These are phyloP conservation scores for Mycena leptocephala DNA, from an alignment of 768 basidiomycete genomes.

Conservation along the genomic window DNA sequence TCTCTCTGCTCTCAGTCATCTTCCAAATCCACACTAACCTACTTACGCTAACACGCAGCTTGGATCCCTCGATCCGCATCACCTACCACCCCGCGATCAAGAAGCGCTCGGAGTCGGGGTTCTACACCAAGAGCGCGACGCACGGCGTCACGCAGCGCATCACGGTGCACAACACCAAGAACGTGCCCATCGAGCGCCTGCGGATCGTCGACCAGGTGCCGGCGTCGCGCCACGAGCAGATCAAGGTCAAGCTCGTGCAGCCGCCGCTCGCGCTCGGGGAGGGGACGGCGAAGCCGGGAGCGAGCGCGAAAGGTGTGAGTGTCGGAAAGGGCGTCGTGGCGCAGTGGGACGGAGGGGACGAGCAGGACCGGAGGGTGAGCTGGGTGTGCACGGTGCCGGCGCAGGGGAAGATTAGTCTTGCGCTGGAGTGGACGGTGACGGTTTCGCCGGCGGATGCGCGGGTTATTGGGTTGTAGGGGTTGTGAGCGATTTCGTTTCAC, in stretches of 20 bases:
- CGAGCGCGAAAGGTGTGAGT: constrained; percentile 32
- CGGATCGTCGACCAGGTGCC: constrained; percentile 59
- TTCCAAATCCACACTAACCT: not conserved
- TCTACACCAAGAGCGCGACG: constrained; percentile 52
- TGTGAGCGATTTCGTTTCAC: too few species aligned
- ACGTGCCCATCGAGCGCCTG: constrained; percentile 44
- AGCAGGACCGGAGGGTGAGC: constrained; percentile 50
- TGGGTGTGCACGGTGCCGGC: not conserved
- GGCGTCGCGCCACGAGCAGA: constrained; percentile 49
- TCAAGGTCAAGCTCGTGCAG: constrained; percentile 38
- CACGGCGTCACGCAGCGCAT: constrained; percentile 55
- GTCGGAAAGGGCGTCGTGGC: constrained; percentile 49
- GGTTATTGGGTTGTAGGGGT: constrained; percentile 41
- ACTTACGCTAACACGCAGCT: constrained; percentile 34
- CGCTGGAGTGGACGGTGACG: constrained; percentile 53
- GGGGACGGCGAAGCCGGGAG: not conserved
- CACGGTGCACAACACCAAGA: constrained; percentile 57
- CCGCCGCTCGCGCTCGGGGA: constrained; percentile 26
- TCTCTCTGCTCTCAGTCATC: not conserved
- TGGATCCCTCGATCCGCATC: constrained; percentile 59
- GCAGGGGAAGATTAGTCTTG: not conserved
- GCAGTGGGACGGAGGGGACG: constrained; percentile 58
- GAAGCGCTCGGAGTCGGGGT: constrained; percentile 52
- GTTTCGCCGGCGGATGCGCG: constrained; percentile 41
- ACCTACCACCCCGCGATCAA: constrained; percentile 57